phyloP scores from a whole-genome alignment of 441 rosid genomes.

The Eutrema salsugineum region DNA sequence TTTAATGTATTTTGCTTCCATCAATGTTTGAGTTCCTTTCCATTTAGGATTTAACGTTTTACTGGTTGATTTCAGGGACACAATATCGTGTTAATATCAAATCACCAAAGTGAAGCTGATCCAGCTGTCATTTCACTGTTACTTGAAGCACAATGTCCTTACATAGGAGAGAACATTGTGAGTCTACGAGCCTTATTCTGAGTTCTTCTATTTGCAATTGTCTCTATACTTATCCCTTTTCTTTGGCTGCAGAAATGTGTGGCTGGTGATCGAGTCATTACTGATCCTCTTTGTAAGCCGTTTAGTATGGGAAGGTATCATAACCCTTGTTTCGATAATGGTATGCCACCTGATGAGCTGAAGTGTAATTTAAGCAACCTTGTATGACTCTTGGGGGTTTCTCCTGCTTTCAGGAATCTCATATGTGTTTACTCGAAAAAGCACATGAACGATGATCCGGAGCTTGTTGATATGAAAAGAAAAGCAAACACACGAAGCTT shows the following conservation, averaged over 20 bases:
- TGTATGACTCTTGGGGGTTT: constrained; percentile 1
- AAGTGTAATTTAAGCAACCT: constrained; percentile 18
- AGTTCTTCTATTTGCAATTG: constrained; percentile 11
- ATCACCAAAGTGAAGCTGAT: constrained; percentile 98
- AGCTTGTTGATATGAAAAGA: constrained; percentile 85
- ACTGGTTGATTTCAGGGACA: constrained; percentile 68
- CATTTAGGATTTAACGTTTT: neutral
- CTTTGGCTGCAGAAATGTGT: constrained; percentile 66
- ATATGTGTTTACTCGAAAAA: constrained; percentile 95
- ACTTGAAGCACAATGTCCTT: constrained; percentile 74
- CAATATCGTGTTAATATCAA: constrained; percentile 82
- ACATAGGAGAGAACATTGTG: constrained; percentile 77
- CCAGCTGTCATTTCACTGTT: constrained; percentile 87
- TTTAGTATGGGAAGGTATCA: constrained; percentile 97
- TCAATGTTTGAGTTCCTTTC: neutral
- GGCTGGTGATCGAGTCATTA: constrained; percentile 95
- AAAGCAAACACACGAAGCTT: constrained; percentile 87
- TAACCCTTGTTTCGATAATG: constrained; percentile 27
- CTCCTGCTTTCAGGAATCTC: constrained; percentile 66
- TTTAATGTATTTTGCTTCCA: neutral
- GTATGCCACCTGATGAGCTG: constrained; percentile 22
- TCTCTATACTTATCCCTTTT: constrained; percentile 18
- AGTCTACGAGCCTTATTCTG: constrained; percentile 23
- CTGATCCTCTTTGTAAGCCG: constrained; percentile 98
- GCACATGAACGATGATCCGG: constrained; percentile 90